These are phyloP conservation scores for Coemansia pectinata DNA, from an alignment of 192 early-diverging fungal species.

Conservation along the genomic window DNA sequence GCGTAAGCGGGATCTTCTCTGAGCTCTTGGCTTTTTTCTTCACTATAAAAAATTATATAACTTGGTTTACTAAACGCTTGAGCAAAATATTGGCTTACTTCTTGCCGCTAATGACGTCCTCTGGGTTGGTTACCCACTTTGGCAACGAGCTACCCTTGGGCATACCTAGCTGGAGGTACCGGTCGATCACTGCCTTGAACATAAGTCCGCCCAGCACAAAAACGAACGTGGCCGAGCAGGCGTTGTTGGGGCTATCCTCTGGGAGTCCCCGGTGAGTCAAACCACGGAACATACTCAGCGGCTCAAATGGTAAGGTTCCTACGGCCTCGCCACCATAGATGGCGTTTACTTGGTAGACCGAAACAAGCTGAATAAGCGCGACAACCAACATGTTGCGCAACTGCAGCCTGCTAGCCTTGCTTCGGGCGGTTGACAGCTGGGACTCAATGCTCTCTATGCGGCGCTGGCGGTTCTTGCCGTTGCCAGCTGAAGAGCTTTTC, in stretches of 20 bases:
- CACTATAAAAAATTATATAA: not conserved
- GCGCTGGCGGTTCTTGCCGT: constrained; percentile 43
- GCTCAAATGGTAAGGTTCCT: constrained; percentile 47
- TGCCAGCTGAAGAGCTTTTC: constrained; percentile 12
- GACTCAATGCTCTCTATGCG: constrained; percentile 49
- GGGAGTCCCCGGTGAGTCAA: constrained; percentile 50
- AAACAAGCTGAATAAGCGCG: constrained; percentile 38
- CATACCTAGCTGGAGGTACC: constrained; percentile 47
- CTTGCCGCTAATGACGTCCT: constrained; percentile 31
- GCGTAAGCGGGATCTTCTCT: constrained; percentile 76
- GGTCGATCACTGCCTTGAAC: constrained; percentile 45
- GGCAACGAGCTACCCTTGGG: constrained; percentile 50
- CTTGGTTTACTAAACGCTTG: not conserved
- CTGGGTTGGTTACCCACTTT: constrained; percentile 52
- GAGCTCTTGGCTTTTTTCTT: constrained; percentile 1
- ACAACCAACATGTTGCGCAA: constrained; percentile 44
- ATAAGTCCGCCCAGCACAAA: constrained; percentile 51
- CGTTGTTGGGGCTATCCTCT: constrained; percentile 31
- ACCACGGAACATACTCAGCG: constrained; percentile 37
- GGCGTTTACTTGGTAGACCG: constrained; percentile 37
- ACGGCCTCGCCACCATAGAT: constrained; percentile 31
- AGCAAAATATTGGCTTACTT: not conserved
- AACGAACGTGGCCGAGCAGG: constrained; percentile 55
- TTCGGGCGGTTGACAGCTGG: constrained; percentile 42
- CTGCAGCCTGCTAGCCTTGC: constrained; percentile 45